Conservation (phyloP, 176 grass and related monocot genomes). For the Saccharum officinarum region DNA sequence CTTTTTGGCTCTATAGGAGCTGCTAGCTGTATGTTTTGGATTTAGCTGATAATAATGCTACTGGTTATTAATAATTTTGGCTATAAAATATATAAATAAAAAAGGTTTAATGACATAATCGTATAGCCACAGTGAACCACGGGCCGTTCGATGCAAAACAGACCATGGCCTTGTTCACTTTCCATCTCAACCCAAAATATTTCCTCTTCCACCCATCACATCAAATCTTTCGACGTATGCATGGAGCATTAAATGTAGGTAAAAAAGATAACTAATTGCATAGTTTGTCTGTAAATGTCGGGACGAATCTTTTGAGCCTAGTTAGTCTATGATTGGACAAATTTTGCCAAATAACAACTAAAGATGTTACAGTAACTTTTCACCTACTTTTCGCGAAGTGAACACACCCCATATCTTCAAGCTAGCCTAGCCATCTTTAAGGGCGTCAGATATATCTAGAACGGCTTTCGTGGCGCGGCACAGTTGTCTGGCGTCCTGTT, state of each 20-base stretch:
- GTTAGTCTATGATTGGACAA: no score
- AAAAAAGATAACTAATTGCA: no score
- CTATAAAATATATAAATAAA: neutral
- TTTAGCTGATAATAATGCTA: neutral
- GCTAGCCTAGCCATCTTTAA: neutral
- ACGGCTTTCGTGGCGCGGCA: neutral
- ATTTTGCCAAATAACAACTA: no score
- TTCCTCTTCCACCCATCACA: no score
- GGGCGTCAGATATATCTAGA: neutral
- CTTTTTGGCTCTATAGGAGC: neutral
- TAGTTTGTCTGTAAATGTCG: no score
- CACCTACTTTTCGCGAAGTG: no score
- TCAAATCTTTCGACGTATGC: no score
- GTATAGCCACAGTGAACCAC: neutral
- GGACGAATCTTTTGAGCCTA: no score
- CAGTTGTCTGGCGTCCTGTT: neutral
- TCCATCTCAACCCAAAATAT: no score
- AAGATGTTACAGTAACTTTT: no score
- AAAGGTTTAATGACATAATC: neutral
- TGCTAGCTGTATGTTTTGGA: neutral
- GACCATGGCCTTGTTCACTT: no score
- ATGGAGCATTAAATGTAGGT: no score
- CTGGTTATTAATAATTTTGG: neutral
- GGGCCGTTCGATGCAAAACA: neutral
- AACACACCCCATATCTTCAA: neutral